phyloP scores from a whole-genome alignment of 192 early-diverging fungal species.

The Paraglomus occultum region DNA sequence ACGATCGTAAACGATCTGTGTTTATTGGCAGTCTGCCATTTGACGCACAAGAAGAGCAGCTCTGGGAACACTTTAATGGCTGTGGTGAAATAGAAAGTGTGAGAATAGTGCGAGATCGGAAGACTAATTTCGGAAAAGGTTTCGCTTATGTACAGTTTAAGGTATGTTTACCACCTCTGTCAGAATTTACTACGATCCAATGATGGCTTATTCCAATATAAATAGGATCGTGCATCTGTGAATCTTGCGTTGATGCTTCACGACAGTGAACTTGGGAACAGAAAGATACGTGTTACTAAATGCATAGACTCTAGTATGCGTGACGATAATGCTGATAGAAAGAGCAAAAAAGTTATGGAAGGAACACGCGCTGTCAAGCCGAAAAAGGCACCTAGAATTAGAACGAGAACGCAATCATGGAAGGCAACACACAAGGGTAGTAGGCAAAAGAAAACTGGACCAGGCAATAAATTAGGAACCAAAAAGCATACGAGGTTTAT shows the following conservation, averaged over 20 bases:
- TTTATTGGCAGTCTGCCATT: conserved; percentile 75
- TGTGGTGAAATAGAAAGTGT: conserved; percentile 78
- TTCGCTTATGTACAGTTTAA: conserved; percentile 90
- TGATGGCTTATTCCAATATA: conserved; percentile 2
- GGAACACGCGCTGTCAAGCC: conserved; percentile 19
- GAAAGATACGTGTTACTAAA: conserved; percentile 63
- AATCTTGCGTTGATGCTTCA: conserved; percentile 74
- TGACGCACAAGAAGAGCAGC: conserved; percentile 68
- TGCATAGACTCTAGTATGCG: conserved; percentile 38
- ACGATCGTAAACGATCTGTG: conserved; percentile 77
- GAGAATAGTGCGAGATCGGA: conserved; percentile 76
- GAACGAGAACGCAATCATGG: conserved; percentile 31
- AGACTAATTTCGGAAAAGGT: conserved; percentile 90
- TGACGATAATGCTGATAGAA: conserved; percentile 40
- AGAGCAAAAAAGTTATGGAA: conserved; percentile 30
- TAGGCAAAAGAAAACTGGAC: neutral
- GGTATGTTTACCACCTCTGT: conserved; percentile 17
- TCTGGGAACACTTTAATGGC: conserved; percentile 68
- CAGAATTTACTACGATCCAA: neutral
- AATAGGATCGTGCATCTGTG: conserved; percentile 67
- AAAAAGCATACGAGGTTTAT: no score
- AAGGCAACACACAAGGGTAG: conserved; percentile 20
- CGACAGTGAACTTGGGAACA: conserved; percentile 63
- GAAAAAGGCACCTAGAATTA: conserved; percentile 29
- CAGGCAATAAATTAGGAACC: no score